These are phyloP conservation scores for Plasmodium knowlesi DNA, from an alignment of 169 alveolate species.

Conservation along the genomic window DNA sequence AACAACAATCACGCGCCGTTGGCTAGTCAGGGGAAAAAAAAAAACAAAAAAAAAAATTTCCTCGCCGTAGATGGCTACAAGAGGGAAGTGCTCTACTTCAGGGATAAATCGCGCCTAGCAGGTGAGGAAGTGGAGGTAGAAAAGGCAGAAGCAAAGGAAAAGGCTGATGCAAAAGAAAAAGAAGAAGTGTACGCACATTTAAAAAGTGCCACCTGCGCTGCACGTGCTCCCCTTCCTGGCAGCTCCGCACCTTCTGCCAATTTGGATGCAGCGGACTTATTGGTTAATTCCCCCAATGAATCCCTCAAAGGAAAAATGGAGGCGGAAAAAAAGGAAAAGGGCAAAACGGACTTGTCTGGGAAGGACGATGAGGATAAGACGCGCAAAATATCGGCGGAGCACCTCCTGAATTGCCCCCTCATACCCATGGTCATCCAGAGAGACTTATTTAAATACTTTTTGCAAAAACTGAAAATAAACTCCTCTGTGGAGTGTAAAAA, in stretches of 20 bases:
- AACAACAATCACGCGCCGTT: background rate
- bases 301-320: background rate
- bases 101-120: background rate
- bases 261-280: background rate
- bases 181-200: background rate
- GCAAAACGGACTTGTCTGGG: background rate
- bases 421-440: slow-evolving; percentile 71
- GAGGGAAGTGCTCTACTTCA: background rate
- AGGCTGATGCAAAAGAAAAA: background rate
- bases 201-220: background rate
- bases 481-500: slow-evolving; percentile 39
- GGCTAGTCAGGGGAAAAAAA: background rate
- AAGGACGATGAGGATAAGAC: background rate
- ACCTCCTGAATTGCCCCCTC: slow-evolving; percentile 35
- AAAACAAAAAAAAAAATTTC: background rate
- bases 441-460: slow-evolving; percentile 58
- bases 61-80: background rate
- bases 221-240: background rate
- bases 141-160: background rate
- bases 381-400: slow-evolving; percentile 50
- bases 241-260: background rate
- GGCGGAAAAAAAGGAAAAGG: background rate
- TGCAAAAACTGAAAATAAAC: slow-evolving; percentile 38
- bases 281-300: background rate
- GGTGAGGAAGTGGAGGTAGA: background rate